Evolutionary conservation across 2,329 filamentous ascomycete species (phyloP).

Genomic region (Fusarium anthophilum): DNA sequence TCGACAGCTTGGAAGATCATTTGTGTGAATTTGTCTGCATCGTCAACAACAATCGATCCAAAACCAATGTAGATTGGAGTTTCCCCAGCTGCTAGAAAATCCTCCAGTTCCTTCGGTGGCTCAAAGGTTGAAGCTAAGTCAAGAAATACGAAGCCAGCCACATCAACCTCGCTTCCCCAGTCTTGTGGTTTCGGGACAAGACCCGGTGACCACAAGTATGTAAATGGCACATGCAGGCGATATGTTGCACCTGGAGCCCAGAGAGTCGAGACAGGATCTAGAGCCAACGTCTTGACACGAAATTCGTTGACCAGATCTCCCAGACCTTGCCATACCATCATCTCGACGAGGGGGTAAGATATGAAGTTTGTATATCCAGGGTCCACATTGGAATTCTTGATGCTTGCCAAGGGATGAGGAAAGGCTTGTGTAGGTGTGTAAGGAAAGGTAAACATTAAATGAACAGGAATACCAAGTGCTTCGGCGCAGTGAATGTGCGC

Average conservation of each 20-base stretch:
- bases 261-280: constrained; percentile 78
- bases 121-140: constrained; percentile 71
- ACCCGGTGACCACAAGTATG: constrained; percentile 76
- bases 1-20: constrained; percentile 77
- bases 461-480: constrained; percentile 77
- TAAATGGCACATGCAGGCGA: constrained; percentile 77
- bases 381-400: constrained; percentile 77
- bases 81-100: constrained; percentile 66
- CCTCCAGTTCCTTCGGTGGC: constrained; percentile 63
- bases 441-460: constrained; percentile 90
- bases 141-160: constrained; percentile 82
- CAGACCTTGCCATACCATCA: constrained; percentile 91
- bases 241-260: constrained; percentile 81
- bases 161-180: constrained; percentile 75
- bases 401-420: constrained; percentile 79
- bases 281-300: constrained; percentile 71
- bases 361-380: constrained; percentile 81
- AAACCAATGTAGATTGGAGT: constrained; percentile 79
- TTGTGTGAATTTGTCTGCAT: constrained; percentile 72
- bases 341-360: constrained; percentile 81
- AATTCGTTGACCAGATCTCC: constrained; percentile 83
- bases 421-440: constrained; percentile 80
- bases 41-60: constrained; percentile 79
- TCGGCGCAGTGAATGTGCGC: constrained; percentile 84
- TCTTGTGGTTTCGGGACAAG: constrained; percentile 74